Base-by-base conservation (phyloP, 257 asterid species). In the Forsythia suspensa region DNA sequence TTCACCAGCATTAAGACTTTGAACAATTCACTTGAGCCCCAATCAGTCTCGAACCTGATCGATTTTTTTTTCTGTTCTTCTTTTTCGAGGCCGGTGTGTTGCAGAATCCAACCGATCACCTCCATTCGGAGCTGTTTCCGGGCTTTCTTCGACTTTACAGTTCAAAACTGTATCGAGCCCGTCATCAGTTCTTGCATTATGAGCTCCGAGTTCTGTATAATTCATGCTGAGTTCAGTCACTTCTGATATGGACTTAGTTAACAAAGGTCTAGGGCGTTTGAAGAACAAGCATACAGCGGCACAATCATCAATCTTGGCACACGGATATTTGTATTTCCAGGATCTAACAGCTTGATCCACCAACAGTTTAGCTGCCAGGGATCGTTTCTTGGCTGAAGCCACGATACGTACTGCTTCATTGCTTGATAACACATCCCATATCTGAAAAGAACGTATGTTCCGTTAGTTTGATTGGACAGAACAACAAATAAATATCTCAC, bases 371-470 rank as follows among this genome's bases (percentile, higher is more conserved):
- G 97, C 97, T 2, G 98, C 97, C 77, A 68, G 37, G 4, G 97
- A 84, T 66, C 94, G 84, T 9, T 88, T 92, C 79, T 87, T 81
- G 61, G 92, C 88, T 2, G 96, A 88, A 38, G 92, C 92, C 15
- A 94, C 94, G 9, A 84, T 82, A 55, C 79, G 84, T 4, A 94
- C 84, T 65, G 92, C 97, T 70, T 92, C 97, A 0, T 85, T 79
- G 76, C 92, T 94, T 1, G 95, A 79, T 68, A 94, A 79, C n/a
- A 89, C 98, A 78, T 94, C 97, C 98, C 98, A 94, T 70, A 94
- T 57, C 98, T 94, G 43, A 46, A 51, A 4, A 2, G 34, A 12
- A 41, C 5, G 6, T 44, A n/a, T n/a, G 6, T 65, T 13, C 70
- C 61, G 43, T 38, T 15, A 44, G 44, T 44, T 59, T 13, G 43